Evolutionary conservation across 805 yeast genomes (phyloP).

Genomic region (Ogataea trehalophila): DNA sequence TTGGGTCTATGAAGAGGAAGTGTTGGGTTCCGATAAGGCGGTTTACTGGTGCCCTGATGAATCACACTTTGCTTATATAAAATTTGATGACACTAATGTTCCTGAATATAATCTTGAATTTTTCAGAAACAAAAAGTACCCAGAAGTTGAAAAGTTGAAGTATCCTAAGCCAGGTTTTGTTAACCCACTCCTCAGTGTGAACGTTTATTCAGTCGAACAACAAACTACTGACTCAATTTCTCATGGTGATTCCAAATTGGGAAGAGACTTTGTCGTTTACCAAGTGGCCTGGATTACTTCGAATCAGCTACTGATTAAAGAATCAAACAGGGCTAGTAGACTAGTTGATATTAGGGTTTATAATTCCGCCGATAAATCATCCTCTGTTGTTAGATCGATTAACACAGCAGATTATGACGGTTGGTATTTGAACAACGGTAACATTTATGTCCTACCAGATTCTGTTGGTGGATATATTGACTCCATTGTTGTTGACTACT

Average conservation of each 20-base stretch:
- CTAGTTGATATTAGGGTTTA: slow-evolving; percentile 45
- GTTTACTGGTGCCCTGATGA: slow-evolving; percentile 76
- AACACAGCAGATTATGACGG: slow-evolving; percentile 44
- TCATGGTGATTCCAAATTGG: slow-evolving; percentile 29
- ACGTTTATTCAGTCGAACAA: slow-evolving; percentile 34
- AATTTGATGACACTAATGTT: slow-evolving; percentile 57
- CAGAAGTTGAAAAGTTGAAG: slow-evolving; percentile 40
- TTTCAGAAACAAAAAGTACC: slow-evolving; percentile 45
- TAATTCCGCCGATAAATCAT: slow-evolving; percentile 26
- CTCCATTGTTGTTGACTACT: slow-evolving; percentile 49
- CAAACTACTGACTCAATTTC: slow-evolving; percentile 21
- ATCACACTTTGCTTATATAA: slow-evolving; percentile 47
- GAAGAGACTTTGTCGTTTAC: slow-evolving; percentile 51
- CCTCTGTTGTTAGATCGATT: slow-evolving; percentile 38
- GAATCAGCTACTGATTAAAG: slow-evolving; percentile 48
- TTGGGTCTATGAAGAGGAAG: slow-evolving; percentile 86
- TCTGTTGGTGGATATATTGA: slow-evolving; percentile 55
- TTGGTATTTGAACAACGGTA: slow-evolving; percentile 46
- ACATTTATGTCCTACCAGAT: slow-evolving; percentile 35
- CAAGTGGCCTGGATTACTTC: slow-evolving; percentile 56
- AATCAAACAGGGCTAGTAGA: slow-evolving; percentile 60
- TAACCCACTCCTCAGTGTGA: slow-evolving; percentile 52
- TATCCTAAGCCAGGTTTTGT: slow-evolving; percentile 72
- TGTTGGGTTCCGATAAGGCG: slow-evolving; percentile 50
- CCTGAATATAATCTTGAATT: slow-evolving; percentile 46